These are phyloP conservation scores for Fraxinus xanthoxyloides DNA, from an alignment of 305 asterid genomes.

Conservation along the genomic window DNA sequence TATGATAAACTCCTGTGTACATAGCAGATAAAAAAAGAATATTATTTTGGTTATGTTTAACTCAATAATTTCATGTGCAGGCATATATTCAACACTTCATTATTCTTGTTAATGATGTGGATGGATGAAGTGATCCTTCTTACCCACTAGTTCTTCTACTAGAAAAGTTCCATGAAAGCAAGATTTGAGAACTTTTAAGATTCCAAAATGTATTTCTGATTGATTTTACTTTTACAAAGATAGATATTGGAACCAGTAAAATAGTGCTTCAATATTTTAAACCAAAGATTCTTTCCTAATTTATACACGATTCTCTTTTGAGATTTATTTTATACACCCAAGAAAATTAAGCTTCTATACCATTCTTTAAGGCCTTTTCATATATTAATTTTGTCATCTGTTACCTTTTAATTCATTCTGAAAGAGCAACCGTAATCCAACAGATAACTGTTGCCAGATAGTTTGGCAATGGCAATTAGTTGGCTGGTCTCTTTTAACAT, in stretches of 20 bases:
- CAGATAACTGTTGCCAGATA: background rate
- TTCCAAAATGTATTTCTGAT: constrained; percentile 26
- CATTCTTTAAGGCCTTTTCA: background rate
- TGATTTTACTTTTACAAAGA: background rate
- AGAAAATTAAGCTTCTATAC: background rate
- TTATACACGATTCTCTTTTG: background rate
- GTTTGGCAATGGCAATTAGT: background rate
- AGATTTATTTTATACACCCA: no score
- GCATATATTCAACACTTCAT: constrained; percentile 43
- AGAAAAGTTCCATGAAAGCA: constrained; percentile 7
- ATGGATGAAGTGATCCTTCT: constrained; percentile 1
- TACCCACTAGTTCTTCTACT: constrained; percentile 19
- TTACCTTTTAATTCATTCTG: background rate
- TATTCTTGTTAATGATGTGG: constrained; percentile 20
- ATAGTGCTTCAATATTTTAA: constrained; percentile 13
- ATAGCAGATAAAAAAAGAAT: constrained; percentile 31
- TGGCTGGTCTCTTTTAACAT: background rate
- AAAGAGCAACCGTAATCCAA: background rate
- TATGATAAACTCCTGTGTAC: background rate
- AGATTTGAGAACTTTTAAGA: background rate
- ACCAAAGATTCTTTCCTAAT: constrained; percentile 19
- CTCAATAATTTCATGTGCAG: constrained; percentile 27
- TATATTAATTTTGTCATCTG: background rate
- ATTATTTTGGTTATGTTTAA: constrained; percentile 36
- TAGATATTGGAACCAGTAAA: constrained; percentile 21